Conservation (phyloP, 2,329 filamentous ascomycete species). For the Botrytis sinoallii region DNA sequence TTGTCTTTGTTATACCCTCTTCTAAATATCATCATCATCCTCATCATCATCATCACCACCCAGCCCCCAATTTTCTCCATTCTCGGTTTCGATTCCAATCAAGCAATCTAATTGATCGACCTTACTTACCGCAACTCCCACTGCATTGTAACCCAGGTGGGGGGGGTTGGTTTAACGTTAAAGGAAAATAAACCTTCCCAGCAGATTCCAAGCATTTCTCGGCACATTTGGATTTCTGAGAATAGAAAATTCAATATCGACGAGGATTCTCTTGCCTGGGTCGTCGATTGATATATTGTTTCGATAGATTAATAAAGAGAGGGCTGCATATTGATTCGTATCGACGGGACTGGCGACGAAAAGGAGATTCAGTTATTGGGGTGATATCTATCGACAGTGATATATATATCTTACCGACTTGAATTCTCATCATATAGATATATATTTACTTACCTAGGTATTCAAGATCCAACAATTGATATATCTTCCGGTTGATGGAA, state of each 20-base stretch:
- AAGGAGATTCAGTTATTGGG: background rate
- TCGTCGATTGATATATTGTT: background rate
- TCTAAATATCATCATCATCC: background rate
- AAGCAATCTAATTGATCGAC: background rate
- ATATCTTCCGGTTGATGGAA: too few species aligned
- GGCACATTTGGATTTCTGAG: background rate
- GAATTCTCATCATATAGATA: background rate
- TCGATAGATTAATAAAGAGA: background rate
- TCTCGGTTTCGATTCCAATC: background rate
- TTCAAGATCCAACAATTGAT: background rate
- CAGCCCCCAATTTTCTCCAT: background rate
- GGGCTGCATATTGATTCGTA: background rate
- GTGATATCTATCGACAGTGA: background rate
- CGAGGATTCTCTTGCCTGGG: background rate
- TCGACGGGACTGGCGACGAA: background rate
- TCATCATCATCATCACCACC: background rate
- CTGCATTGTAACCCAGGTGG: slow-evolving; percentile 11
- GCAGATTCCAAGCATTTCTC: slow-evolving; percentile 9
- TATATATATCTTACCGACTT: background rate
- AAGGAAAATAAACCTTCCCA: slow-evolving; percentile 1
- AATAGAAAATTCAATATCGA: slow-evolving; percentile 1
- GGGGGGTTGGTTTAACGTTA: background rate
- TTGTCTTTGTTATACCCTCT: background rate
- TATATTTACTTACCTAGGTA: background rate
- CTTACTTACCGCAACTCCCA: background rate